phyloP scores from a whole-genome alignment of 805 yeast species.

The Schwanniomyces vanrijiae region DNA sequence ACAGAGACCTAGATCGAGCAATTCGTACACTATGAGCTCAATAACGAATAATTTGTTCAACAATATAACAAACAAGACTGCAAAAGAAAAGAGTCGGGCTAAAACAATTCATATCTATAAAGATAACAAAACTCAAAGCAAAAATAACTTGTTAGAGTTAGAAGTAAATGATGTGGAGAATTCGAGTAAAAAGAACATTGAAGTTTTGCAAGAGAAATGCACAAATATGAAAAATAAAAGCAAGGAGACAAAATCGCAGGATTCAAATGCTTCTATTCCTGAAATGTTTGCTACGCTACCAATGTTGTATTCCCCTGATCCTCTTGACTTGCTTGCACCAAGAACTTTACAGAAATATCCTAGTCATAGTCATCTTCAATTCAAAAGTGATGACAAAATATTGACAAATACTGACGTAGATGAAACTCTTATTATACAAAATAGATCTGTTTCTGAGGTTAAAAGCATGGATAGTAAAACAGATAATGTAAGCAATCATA shows the following conservation, averaged over 20 bases:
- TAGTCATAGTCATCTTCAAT: too few relatives aligned
- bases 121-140: background rate
- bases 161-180: background rate
- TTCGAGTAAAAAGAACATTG: background rate
- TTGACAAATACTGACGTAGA: too few relatives aligned
- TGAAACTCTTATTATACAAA: too few relatives aligned
- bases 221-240: background rate
- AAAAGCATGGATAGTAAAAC: too few relatives aligned
- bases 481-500: too few relatives aligned
- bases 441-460: too few relatives aligned
- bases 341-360: background rate
- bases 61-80: background rate
- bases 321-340: background rate
- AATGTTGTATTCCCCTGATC: background rate
- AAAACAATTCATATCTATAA: constrained; percentile 3
- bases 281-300: background rate
- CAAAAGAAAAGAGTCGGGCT: background rate
- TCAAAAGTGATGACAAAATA: too few relatives aligned
- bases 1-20: constrained; percentile 4
- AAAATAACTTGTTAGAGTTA: background rate
- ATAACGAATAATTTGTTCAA: constrained; percentile 2
- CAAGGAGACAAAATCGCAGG: background rate
- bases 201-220: background rate
- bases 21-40: background rate
- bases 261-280: background rate